phyloP scores from a whole-genome alignment of 305 asterid species.

The Salvia sclarea region DNA sequence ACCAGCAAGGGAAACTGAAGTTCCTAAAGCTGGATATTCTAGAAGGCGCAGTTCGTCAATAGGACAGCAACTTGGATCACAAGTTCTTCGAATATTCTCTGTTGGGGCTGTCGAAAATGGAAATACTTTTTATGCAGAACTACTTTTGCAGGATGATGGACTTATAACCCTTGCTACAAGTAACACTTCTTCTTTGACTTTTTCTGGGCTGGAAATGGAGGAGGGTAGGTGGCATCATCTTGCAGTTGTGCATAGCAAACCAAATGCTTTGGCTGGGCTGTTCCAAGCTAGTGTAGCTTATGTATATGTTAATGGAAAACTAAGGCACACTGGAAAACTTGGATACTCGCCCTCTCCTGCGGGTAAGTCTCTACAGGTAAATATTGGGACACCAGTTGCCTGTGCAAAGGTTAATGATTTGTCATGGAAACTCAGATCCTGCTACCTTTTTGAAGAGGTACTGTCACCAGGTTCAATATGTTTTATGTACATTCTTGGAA shows the following conservation, averaged over 20 bases:
- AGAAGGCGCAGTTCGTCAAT: conserved; percentile 49
- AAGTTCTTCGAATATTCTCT: conserved; percentile 75
- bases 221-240: conserved; percentile 99
- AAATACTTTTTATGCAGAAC: conserved; percentile 76
- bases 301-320: conserved; percentile 92
- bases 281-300: conserved; percentile 96
- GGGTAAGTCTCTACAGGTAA: conserved; percentile 93
- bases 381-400: conserved; percentile 85
- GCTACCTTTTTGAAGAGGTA: conserved; percentile 98
- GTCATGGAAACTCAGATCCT: conserved; percentile 93
- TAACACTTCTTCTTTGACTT: conserved; percentile 86
- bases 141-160: conserved; percentile 90
- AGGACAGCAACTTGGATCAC: conserved; percentile 58
- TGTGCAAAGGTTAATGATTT: conserved; percentile 78
- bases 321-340: conserved; percentile 89
- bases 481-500: conserved; percentile 95
- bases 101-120: conserved; percentile 88
- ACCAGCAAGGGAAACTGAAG: conserved; percentile 64
- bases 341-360: conserved; percentile 98
- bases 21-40: conserved; percentile 58
- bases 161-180: conserved; percentile 87
- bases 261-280: conserved; percentile 98
- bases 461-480: conserved; percentile 96
- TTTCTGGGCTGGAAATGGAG: conserved; percentile 88
- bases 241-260: conserved; percentile 97